Base-by-base conservation (phyloP, 768 basidiomycete genomes). In the Vararia minispora region DNA sequence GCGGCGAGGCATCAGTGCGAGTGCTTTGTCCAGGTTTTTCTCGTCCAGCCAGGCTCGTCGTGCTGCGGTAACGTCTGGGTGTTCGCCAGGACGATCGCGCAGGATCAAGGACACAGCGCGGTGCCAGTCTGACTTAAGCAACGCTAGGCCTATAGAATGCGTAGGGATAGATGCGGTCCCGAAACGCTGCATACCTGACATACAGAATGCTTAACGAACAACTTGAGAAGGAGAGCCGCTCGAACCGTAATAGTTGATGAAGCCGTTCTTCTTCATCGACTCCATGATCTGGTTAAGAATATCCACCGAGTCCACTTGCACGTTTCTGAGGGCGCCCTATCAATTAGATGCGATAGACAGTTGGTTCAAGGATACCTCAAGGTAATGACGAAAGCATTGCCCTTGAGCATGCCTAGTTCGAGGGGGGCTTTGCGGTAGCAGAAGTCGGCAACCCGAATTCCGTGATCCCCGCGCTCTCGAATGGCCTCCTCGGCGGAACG, bases 181-280 rank as follows among this genome's bases (percentile, higher is more conserved):
- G 60, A 99, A 99, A 9, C 95, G 82, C 53, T 99, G 95, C 94
- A 99, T 98, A 31, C 94, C 91, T 86, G 28, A 39, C 33, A 30
- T 16, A 20, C 44, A 17, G 11, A 16, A 21, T 25, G 29, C 12
- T 21, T 24, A 12, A 33, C 13, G 26, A 28, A 13, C 14, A 30
- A 4, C 4, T 12, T 12, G 12, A 9, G 9, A 12, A 21, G 16
- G 1, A 20, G 25, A 21, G 1, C 16, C 23, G 16, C 3, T 29
- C 52, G 40, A 59, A 87, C 90, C 92, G 54, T 95, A 99, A 55
- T 97, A 99, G 56, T 99, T 99, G 57, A 99, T 88, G 60, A 98
- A 99, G 0, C 95, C 95, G 41, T 74, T 76, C 37, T 69, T 59
- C 57, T 89, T 86, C 36, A 98, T 68, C 12, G 74, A 81, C 24